phyloP scores from a whole-genome alignment of 2,329 filamentous ascomycete genomes.

The Lizonia empirigonia region DNA sequence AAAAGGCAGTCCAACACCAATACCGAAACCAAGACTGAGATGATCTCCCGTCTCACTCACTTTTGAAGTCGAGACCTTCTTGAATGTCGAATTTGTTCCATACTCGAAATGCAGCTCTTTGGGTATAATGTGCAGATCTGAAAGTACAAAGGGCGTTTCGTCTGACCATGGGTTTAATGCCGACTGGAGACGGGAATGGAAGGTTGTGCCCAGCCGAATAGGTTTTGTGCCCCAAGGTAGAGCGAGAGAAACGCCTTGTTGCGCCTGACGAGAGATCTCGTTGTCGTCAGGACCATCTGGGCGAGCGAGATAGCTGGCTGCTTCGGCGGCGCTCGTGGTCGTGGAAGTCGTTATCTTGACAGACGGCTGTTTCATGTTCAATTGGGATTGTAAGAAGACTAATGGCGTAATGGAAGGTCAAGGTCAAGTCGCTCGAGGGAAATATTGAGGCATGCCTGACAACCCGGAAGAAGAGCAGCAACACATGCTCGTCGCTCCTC shows the following conservation, averaged over 20 bases:
- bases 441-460: too few species aligned
- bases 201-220: background rate
- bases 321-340: too few species aligned
- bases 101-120: constrained; percentile 4
- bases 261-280: too few species aligned
- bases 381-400: too few species aligned
- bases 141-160: background rate
- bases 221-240: background rate
- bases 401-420: too few species aligned
- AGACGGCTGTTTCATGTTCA: too few species aligned
- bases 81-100: constrained; percentile 8
- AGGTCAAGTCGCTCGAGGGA: too few species aligned
- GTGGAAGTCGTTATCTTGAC: too few species aligned
- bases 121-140: background rate
- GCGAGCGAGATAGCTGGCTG: too few species aligned
- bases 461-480: too few species aligned
- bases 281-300: too few species aligned
- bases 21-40: constrained; percentile 1
- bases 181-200: background rate
- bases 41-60: constrained; percentile 4
- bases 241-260: background rate
- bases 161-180: background rate
- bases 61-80: background rate
- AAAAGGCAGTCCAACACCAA: constrained; percentile 1
- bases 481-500: too few species aligned